A percentile compares a stretch with the other conserved stretches of the same genome.
These are phyloP conservation scores for Porodaedalea pini DNA, from an alignment of 1,284 basidiomycete genomes.

Conservation along the genomic window DNA sequence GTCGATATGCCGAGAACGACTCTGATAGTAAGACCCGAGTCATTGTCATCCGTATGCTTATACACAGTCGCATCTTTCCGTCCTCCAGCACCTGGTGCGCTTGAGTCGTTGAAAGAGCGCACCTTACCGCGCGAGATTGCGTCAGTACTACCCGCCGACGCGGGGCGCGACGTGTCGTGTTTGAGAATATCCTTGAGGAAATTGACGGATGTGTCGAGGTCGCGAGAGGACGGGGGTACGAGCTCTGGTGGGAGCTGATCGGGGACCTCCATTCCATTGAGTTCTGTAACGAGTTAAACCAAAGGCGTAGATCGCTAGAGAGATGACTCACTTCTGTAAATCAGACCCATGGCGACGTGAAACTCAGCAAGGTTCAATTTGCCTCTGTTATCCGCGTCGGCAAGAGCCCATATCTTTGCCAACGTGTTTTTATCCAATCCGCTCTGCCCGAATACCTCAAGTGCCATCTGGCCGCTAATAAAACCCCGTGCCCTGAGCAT, in stretches of 20 bases:
- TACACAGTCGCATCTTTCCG: slow-evolving; percentile 91
- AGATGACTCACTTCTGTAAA: slow-evolving; percentile 79
- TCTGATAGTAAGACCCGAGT: slow-evolving; percentile 75
- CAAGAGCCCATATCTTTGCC: slow-evolving; percentile 91
- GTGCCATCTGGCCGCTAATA: slow-evolving; percentile 81
- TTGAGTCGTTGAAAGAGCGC: slow-evolving; percentile 63
- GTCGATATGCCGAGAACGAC: slow-evolving; percentile 86
- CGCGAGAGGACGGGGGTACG: slow-evolving; percentile 87
- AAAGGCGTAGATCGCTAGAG: neutral
- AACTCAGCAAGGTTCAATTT: slow-evolving; percentile 96
- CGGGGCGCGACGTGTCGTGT: slow-evolving; percentile 70
- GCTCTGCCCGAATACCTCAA: slow-evolving; percentile 94
- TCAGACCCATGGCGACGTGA: slow-evolving; percentile 98
- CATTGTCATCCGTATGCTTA: slow-evolving; percentile 69
- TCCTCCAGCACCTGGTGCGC: slow-evolving; percentile 51
- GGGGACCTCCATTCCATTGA: slow-evolving; percentile 92
- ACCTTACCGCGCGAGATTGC: slow-evolving; percentile 58
- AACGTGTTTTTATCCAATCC: slow-evolving; percentile 88
- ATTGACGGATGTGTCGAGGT: slow-evolving; percentile 89
- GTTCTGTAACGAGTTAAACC: slow-evolving; percentile 44
- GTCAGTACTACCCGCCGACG: slow-evolving; percentile 49
- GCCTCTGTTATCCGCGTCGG: slow-evolving; percentile 87
- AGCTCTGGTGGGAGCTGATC: slow-evolving; percentile 86
- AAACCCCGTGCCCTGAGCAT: slow-evolving; percentile 80
- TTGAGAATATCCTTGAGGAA: slow-evolving; percentile 89